phyloP scores from a whole-genome alignment of 345 rosid species.

The Eutrema heterophyllum region DNA sequence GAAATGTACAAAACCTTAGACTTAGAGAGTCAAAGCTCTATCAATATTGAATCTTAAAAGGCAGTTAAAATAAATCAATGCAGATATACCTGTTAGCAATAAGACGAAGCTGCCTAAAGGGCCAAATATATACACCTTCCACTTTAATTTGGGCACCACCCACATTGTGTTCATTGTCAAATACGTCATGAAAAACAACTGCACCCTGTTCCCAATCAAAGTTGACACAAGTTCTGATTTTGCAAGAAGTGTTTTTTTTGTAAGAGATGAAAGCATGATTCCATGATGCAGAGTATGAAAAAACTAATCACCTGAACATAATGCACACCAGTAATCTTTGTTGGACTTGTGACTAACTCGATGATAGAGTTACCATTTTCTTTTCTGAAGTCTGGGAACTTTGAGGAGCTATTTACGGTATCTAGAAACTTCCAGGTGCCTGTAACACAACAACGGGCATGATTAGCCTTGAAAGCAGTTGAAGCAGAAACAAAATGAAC shows the following conservation, averaged over 20 bases:
- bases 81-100: conserved; percentile 76
- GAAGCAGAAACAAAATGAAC: too few relatives aligned
- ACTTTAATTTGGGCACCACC: conserved; percentile 92
- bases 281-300: neutral
- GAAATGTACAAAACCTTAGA: conserved; percentile 1
- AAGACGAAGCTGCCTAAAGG: conserved; percentile 96
- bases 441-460: conserved; percentile 30
- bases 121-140: conserved; percentile 99
- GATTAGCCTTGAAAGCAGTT: too few relatives aligned
- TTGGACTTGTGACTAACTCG: conserved; percentile 78
- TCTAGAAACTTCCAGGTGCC: conserved; percentile 89
- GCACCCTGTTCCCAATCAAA: conserved; percentile 60
- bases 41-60: neutral
- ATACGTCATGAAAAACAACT: conserved; percentile 91
- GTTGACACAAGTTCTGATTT: neutral
- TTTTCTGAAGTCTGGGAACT: conserved; percentile 75
- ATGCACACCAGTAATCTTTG: conserved; percentile 91
- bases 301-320: conserved; percentile 69
- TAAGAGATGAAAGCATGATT: neutral
- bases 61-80: neutral
- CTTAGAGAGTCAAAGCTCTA: neutral
- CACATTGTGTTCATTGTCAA: conserved; percentile 81
- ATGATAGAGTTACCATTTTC: conserved; percentile 72
- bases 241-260: too few relatives aligned
- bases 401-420: conserved; percentile 72